phyloP scores from a whole-genome alignment of 495 filamentous ascomycete genomes.

The Aspergillus panamensis region DNA sequence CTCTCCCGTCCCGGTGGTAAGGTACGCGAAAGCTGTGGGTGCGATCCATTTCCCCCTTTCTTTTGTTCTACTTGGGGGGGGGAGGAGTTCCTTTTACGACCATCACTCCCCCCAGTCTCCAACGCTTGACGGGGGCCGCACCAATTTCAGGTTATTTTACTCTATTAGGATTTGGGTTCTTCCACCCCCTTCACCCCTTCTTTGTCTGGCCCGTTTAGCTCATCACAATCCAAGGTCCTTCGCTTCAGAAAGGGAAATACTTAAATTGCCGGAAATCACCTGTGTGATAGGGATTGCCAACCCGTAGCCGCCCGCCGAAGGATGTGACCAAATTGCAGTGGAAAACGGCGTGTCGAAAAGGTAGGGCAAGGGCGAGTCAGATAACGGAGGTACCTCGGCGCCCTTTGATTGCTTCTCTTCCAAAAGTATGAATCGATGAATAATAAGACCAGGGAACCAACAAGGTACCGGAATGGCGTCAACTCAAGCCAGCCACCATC shows the following conservation, averaged over 20 bases:
- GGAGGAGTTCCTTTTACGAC: slow-evolving; percentile 1
- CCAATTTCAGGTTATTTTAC: slow-evolving; percentile 6
- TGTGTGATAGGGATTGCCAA: not conserved
- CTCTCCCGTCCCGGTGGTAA: slow-evolving; percentile 40
- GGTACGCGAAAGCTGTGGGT: slow-evolving; percentile 28
- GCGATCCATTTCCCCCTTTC: slow-evolving; percentile 24
- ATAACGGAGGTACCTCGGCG: not conserved
- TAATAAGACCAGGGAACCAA: slow-evolving; percentile 12
- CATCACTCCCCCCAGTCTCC: not conserved
- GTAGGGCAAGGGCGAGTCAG: slow-evolving; percentile 4
- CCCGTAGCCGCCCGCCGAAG: not conserved
- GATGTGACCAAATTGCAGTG: slow-evolving; percentile 2
- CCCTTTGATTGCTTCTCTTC: slow-evolving; percentile 12
- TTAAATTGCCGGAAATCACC: not conserved
- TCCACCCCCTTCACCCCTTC: slow-evolving; percentile 6
- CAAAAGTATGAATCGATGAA: slow-evolving; percentile 19
- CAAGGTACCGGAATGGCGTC: slow-evolving; percentile 12
- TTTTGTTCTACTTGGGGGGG: slow-evolving; percentile 20
- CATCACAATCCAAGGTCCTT: not conserved
- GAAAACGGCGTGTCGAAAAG: not conserved
- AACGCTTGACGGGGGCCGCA: slow-evolving; percentile 9
- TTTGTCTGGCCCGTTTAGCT: not conserved
- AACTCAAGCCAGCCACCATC: slow-evolving; percentile 14
- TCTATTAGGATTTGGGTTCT: not conserved
- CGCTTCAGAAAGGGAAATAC: not conserved